Conservation (phyloP, 75 land plant species). For the Azolla pinnata region DNA sequence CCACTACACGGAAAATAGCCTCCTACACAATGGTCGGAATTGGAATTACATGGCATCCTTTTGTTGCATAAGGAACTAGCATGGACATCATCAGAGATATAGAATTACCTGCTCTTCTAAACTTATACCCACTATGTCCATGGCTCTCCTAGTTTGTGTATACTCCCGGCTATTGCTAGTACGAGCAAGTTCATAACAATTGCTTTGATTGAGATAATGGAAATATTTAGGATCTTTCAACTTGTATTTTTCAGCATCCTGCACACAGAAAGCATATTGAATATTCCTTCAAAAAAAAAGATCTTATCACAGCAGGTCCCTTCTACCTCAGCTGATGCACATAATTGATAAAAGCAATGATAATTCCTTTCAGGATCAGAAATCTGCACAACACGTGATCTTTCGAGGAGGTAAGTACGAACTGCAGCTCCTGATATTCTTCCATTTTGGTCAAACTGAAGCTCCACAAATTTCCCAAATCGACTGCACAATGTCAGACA, state of each 20-base stretch:
- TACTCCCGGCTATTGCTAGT: constrained; percentile 68
- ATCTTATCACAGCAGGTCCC: background rate
- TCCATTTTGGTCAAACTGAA: constrained; percentile 76
- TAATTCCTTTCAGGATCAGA: constrained; percentile 91
- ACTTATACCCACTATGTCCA: constrained; percentile 92
- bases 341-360: constrained; percentile 89
- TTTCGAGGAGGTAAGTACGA: constrained; percentile 82
- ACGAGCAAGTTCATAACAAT: constrained; percentile 61
- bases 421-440: constrained; percentile 92
- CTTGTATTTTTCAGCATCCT: constrained; percentile 71
- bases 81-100: background rate
- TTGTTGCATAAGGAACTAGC: background rate
- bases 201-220: constrained; percentile 85
- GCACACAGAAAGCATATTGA: background rate
- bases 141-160: constrained; percentile 69
- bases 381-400: constrained; percentile 88
- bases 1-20: constrained; percentile 82
- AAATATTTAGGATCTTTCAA: constrained; percentile 61
- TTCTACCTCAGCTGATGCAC: constrained; percentile 68
- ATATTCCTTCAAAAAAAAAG: background rate
- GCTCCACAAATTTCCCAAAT: constrained; percentile 93
- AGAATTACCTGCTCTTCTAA: constrained; percentile 90
- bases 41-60: background rate
- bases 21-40: constrained; percentile 33
- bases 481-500: constrained; percentile 43